Percentiles rank a stretch among this genome's conserved stretches.
These are phyloP conservation scores for Raphidocelis subcapitata DNA, from an alignment of 139 green algal genomes.

Conservation along the genomic window DNA sequence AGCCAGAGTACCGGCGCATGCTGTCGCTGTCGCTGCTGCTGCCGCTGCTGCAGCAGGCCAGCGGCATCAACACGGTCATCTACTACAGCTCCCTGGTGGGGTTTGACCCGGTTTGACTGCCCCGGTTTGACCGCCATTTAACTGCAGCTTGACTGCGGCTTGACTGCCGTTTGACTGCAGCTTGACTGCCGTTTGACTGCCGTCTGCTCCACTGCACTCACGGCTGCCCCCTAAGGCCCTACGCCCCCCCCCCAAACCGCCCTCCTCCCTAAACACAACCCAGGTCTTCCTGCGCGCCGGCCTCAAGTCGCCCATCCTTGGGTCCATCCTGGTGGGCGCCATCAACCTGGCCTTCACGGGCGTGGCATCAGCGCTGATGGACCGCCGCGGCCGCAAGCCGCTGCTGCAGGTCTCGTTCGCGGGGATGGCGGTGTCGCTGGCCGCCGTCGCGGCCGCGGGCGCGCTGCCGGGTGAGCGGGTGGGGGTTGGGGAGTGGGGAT, in stretches of 20 bases:
- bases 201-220: too few relatives aligned
- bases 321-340: slow-evolving; percentile 55
- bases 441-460: background rate
- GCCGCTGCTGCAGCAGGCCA: slow-evolving; percentile 75
- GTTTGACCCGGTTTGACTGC: too few relatives aligned
- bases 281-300: slow-evolving; percentile 70
- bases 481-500: background rate
- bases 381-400: slow-evolving; percentile 41
- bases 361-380: slow-evolving; percentile 45
- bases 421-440: slow-evolving; percentile 31
- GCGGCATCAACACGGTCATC: slow-evolving; percentile 86
- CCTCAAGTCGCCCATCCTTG: slow-evolving; percentile 58
- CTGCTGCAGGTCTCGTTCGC: slow-evolving; percentile 62
- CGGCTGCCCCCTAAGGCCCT: too few relatives aligned
- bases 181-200: too few relatives aligned
- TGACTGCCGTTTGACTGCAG: too few relatives aligned
- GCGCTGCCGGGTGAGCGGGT: slow-evolving; percentile 4
- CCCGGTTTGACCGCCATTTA: too few relatives aligned
- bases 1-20: slow-evolving; percentile 45
- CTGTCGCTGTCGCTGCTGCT: slow-evolving; percentile 57
- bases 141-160: too few relatives aligned
- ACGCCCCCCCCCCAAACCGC: too few relatives aligned
- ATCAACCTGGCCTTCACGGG: slow-evolving; percentile 63
- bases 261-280: too few relatives aligned
- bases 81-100: slow-evolving; percentile 58